A percentile compares a stretch with the other conserved stretches of the same genome.
Conservation (phyloP, 345 rosid species). For the Geranium rotundifolium region DNA sequence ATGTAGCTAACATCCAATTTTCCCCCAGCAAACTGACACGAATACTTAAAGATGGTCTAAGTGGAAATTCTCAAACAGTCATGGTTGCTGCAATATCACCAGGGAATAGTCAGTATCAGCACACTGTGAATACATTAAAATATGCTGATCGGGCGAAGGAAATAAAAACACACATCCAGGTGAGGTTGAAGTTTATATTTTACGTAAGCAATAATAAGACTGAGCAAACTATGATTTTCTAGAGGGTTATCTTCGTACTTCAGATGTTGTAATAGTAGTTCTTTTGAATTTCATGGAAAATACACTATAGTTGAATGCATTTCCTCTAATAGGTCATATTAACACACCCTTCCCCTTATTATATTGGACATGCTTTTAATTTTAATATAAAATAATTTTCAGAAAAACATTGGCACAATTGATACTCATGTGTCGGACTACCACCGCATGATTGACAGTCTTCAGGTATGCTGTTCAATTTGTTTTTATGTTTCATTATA, state of each 20-base stretch:
- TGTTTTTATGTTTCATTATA: slow-evolving; percentile 2
- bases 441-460: slow-evolving; percentile 93
- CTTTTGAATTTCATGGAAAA: not conserved
- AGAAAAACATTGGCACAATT: slow-evolving; percentile 91
- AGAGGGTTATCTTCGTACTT: not conserved
- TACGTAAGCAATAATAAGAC: not conserved
- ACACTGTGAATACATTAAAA: slow-evolving; percentile 83
- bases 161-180: slow-evolving; percentile 87
- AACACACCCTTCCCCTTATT: not conserved
- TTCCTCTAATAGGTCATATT: not conserved
- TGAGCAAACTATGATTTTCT: not conserved
- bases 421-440: slow-evolving; percentile 87
- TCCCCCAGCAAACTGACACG: slow-evolving; percentile 64
- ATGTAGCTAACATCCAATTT: slow-evolving; percentile 6
- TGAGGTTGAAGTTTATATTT: slow-evolving; percentile 8
- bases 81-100: slow-evolving; percentile 88
- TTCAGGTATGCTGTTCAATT: slow-evolving; percentile 44
- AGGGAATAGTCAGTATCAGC: slow-evolving; percentile 50
- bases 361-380: not conserved
- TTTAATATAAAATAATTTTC: slow-evolving; percentile 6
- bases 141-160: slow-evolving; percentile 98
- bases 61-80: slow-evolving; percentile 94
- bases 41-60: slow-evolving; percentile 95
- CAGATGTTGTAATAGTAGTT: not conserved
- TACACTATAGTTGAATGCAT: not conserved